Conservation (phyloP, 352 stramenopile genomes). For the Phytophthora aleatoria region DNA sequence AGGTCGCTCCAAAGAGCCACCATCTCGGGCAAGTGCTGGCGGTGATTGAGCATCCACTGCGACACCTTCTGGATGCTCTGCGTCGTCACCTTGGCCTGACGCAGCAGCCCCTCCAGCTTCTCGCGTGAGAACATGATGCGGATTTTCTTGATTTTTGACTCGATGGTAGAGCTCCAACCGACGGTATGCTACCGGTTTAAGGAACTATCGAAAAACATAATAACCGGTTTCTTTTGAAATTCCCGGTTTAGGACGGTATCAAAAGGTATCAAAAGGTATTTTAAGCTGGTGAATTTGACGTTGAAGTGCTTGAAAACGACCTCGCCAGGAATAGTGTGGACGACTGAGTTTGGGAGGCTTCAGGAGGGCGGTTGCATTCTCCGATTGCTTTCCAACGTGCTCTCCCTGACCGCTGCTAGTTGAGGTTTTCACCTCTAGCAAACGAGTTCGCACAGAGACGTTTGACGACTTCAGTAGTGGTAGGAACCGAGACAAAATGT, state of each 20-base stretch:
- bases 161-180: background rate
- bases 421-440: conserved; percentile 27
- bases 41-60: conserved; percentile 77
- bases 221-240: no score
- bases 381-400: conserved; percentile 7
- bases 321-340: conserved; percentile 15
- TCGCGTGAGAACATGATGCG: conserved; percentile 49
- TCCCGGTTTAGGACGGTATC: conserved; percentile 1
- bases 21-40: conserved; percentile 63
- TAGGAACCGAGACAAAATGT: conserved; percentile 51
- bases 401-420: conserved; percentile 15
- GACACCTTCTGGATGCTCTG: conserved; percentile 85
- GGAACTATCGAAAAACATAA: background rate
- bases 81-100: conserved; percentile 74
- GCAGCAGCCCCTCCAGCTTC: conserved; percentile 72
- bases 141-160: conserved; percentile 9
- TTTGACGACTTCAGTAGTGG: background rate
- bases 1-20: conserved; percentile 62
- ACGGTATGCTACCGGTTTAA: conserved; percentile 11
- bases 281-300: conserved; percentile 8
- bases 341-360: background rate
- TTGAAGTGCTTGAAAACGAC: conserved; percentile 20
- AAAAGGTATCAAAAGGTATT: background rate
- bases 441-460: conserved; percentile 15
- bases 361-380: conserved; percentile 15